Evolutionary conservation across 805 yeast species (phyloP).

Genomic region (Vanderwaltozyma tropicalis): DNA sequence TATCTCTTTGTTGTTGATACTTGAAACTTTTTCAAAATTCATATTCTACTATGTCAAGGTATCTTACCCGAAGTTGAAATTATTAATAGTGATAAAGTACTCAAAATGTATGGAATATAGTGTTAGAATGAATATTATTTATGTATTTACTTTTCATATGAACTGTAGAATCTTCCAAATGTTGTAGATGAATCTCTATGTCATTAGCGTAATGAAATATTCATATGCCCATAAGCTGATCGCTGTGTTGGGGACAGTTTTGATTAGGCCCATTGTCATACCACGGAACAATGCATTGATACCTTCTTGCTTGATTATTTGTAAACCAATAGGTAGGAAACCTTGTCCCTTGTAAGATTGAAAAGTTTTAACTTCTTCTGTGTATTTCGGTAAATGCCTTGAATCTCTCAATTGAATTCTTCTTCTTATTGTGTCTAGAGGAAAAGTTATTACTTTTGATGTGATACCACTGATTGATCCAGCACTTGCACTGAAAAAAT

Average conservation of each 20-base stretch:
- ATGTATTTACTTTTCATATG: too few species aligned
- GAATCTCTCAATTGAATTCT: slow-evolving; percentile 48
- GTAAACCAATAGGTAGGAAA: slow-evolving; percentile 24
- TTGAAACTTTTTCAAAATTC: too few species aligned
- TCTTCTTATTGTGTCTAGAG: slow-evolving; percentile 74
- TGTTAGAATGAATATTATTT: too few species aligned
- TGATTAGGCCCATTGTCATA: slow-evolving; percentile 51
- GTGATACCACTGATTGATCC: slow-evolving; percentile 64
- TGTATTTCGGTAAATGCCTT: slow-evolving; percentile 10
- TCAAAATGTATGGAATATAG: too few species aligned
- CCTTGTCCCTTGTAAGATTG: slow-evolving; percentile 4
- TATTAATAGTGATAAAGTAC: too few species aligned
- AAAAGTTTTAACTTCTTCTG: slow-evolving; percentile 8
- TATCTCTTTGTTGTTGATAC: too few species aligned
- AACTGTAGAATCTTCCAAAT: too few species aligned
- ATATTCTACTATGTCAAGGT: too few species aligned
- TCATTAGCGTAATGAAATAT: neutral
- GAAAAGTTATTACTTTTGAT: slow-evolving; percentile 69
- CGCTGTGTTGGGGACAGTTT: slow-evolving; percentile 68
- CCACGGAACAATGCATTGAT: slow-evolving; percentile 61
- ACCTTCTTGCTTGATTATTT: slow-evolving; percentile 47
- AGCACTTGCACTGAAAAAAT: slow-evolving; percentile 45
- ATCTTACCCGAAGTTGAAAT: too few species aligned
- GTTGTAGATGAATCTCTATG: neutral
- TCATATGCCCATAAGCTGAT: slow-evolving; percentile 55